These are phyloP conservation scores for Hypomyces rosellus DNA, from an alignment of 2,329 filamentous ascomycete genomes.

Conservation along the genomic window DNA sequence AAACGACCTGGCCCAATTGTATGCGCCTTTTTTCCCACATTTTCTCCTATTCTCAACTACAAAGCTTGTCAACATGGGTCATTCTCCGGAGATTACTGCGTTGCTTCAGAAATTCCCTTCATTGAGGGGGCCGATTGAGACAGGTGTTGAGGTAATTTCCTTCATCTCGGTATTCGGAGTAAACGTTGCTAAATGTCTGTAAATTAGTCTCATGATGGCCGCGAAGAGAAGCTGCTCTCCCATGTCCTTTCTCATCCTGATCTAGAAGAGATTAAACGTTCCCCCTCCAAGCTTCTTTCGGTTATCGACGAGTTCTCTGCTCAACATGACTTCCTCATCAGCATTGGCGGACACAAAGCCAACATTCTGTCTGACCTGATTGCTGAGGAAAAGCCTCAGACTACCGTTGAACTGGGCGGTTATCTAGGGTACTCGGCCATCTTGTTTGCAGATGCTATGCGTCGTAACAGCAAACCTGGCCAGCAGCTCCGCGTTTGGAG, in stretches of 20 bases:
- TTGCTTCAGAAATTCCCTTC: conserved; percentile 4
- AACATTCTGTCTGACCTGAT: conserved; percentile 65
- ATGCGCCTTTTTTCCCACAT: too few species aligned
- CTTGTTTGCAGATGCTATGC: conserved; percentile 62
- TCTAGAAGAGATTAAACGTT: not conserved
- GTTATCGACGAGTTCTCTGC: conserved; percentile 4
- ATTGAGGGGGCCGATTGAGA: not conserved
- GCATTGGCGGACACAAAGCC: conserved; percentile 70
- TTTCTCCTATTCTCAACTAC: not conserved
- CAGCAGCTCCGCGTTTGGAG: conserved; percentile 64
- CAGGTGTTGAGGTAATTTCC: not conserved
- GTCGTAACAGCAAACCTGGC: conserved; percentile 32
- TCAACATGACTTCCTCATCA: conserved; percentile 52
- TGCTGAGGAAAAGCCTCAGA: conserved; percentile 55
- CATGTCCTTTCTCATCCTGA: conserved; percentile 4
- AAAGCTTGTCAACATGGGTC: not conserved
- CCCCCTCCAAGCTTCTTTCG: conserved; percentile 1
- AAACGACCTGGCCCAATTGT: not conserved
- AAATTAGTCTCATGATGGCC: conserved; percentile 2
- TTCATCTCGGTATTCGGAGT: not conserved
- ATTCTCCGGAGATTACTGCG: conserved; percentile 1
- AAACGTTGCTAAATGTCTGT: not conserved
- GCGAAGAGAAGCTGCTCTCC: conserved; percentile 3
- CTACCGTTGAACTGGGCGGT: conserved; percentile 73
- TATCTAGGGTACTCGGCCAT: conserved; percentile 80